Conservation (phyloP, 1,284 basidiomycete genomes). For the Austroboletus niveus region DNA sequence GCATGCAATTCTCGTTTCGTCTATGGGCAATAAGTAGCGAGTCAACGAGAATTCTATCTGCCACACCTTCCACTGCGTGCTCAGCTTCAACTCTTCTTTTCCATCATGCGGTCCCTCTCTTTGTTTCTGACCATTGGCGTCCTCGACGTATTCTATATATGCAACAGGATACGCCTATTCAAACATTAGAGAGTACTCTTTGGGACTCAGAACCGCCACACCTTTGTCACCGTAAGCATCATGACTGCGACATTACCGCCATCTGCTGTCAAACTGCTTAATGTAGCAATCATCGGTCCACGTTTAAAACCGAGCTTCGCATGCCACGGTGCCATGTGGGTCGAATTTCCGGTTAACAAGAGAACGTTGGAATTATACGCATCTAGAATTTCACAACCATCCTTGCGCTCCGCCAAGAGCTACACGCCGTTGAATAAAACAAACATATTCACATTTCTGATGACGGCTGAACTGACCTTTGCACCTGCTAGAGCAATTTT, state of each 20-base stretch:
- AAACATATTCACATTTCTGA: background rate
- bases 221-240: slow-evolving; percentile 75
- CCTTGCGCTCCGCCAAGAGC: slow-evolving; percentile 70
- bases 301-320: slow-evolving; percentile 77
- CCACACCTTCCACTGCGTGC: slow-evolving; percentile 72
- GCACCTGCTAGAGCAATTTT: slow-evolving; percentile 85
- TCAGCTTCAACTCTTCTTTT: slow-evolving; percentile 62
- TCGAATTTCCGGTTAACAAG: slow-evolving; percentile 78
- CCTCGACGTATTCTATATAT: slow-evolving; percentile 58
- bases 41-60: background rate
- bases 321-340: slow-evolving; percentile 86
- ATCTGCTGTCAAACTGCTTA: slow-evolving; percentile 79
- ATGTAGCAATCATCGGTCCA: slow-evolving; percentile 65
- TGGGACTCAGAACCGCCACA: slow-evolving; percentile 31
- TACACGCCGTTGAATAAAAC: slow-evolving; percentile 30
- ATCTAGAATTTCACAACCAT: slow-evolving; percentile 81
- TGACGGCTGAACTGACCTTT: slow-evolving; percentile 49
- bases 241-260: slow-evolving; percentile 79
- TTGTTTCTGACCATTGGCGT: slow-evolving; percentile 50
- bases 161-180: slow-evolving; percentile 59
- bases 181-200: slow-evolving; percentile 9
- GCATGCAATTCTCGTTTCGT: slow-evolving; percentile 52
- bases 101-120: slow-evolving; percentile 64
- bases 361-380: slow-evolving; percentile 73
- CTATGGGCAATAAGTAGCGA: slow-evolving; percentile 33